Evolutionary conservation across 78 protist genomes (phyloP).

Genomic region (Dictyostelium discoideum): DNA sequence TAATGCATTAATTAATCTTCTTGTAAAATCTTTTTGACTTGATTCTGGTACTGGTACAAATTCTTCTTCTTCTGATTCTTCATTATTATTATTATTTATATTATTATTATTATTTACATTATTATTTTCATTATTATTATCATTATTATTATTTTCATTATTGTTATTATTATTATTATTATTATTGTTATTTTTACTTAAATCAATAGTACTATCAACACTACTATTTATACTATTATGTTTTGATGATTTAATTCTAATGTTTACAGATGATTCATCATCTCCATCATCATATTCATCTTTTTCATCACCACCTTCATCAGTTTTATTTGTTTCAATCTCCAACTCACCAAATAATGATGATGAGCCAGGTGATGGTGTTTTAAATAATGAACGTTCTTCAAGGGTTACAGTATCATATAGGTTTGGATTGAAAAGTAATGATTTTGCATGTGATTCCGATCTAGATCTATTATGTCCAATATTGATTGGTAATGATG

Average conservation of each 20-base stretch:
- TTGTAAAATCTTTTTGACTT: slow-evolving; percentile 48
- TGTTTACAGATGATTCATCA: background rate
- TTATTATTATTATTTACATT: no score
- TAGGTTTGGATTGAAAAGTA: background rate
- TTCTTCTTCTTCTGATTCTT: slow-evolving; percentile 49
- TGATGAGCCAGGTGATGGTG: background rate
- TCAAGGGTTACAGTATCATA: background rate
- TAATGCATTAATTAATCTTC: slow-evolving; percentile 37
- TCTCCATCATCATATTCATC: background rate
- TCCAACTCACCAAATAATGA: slow-evolving; percentile 13
- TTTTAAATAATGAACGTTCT: background rate
- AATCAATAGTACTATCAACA: background rate
- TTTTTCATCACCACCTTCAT: background rate
- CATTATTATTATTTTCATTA: background rate
- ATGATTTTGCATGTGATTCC: slow-evolving; percentile 42
- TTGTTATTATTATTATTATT: background rate
- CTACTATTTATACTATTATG: slow-evolving; percentile 9
- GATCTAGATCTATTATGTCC: slow-evolving; percentile 56
- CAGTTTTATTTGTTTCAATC: background rate
- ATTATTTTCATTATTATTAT: background rate
- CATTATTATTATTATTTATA: background rate
- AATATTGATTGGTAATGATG: slow-evolving; percentile 30
- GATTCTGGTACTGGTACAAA: slow-evolving; percentile 71
- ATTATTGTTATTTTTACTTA: background rate
- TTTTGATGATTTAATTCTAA: background rate